Percentiles rank a stretch among this genome's conserved stretches.
These are phyloP conservation scores for Trichoderma hamatum DNA, from an alignment of 2,329 filamentous ascomycete genomes.

Conservation along the genomic window DNA sequence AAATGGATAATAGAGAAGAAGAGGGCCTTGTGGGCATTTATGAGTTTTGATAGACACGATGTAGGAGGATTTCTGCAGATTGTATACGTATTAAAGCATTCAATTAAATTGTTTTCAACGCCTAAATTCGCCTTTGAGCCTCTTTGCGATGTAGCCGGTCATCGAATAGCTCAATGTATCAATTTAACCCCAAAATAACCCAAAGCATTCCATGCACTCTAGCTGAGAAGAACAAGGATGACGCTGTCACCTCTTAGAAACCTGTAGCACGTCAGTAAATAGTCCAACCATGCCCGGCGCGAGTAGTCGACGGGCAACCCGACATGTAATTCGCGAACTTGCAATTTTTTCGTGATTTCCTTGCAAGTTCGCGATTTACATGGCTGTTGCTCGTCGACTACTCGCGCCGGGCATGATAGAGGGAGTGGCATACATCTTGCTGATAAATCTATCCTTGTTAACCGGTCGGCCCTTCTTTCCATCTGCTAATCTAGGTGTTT, in stretches of 20 bases:
- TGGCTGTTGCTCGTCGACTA: too few species aligned
- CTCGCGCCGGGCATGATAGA: too few species aligned
- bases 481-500: slow-evolving; percentile 78
- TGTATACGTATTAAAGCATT: slow-evolving; percentile 13
- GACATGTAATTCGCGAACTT: too few species aligned
- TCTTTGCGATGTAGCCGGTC: slow-evolving; percentile 36
- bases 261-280: slow-evolving; percentile 58
- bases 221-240: slow-evolving; percentile 83
- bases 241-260: slow-evolving; percentile 87
- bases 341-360: too few species aligned
- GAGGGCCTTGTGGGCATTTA: slow-evolving; percentile 28
- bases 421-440: slow-evolving; percentile 93
- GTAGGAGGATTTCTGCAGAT: neutral
- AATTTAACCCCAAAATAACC: slow-evolving; percentile 30
- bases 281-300: too few species aligned
- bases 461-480: slow-evolving; percentile 89
- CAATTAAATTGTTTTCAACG: slow-evolving; percentile 41
- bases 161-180: slow-evolving; percentile 31
- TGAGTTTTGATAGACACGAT: neutral
- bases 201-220: slow-evolving; percentile 27
- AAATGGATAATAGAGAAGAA: slow-evolving; percentile 26
- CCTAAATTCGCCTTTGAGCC: slow-evolving; percentile 43
- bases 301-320: too few species aligned
- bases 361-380: too few species aligned
- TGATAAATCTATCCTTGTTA: slow-evolving; percentile 98